Conservation (phyloP, 2,329 filamentous ascomycete genomes). For the Sclerotinia borealis region DNA sequence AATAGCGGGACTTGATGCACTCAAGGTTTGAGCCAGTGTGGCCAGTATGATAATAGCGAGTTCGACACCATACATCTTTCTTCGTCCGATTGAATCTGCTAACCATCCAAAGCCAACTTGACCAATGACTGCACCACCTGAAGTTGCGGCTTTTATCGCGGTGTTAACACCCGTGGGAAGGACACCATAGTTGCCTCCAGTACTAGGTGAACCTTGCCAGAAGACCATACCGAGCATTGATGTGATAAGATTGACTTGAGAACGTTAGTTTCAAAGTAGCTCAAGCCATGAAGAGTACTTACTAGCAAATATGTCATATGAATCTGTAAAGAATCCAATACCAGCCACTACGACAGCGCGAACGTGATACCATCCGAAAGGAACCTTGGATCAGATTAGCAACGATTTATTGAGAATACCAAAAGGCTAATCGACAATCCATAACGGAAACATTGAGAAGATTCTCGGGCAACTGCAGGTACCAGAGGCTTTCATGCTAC, state of each 20-base stretch:
- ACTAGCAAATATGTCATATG: constrained; percentile 73
- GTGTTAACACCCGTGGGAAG: constrained; percentile 63
- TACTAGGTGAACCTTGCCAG: constrained; percentile 49
- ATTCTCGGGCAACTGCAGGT: background rate
- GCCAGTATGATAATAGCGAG: constrained; percentile 65
- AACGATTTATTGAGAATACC: background rate
- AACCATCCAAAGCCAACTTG: constrained; percentile 73
- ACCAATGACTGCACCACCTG: constrained; percentile 70
- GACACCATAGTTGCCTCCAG: constrained; percentile 45
- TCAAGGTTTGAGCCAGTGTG: constrained; percentile 61
- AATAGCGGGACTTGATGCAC: constrained; percentile 54
- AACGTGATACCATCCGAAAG: constrained; percentile 70
- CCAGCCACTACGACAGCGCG: constrained; percentile 70
- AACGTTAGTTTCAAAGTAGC: background rate
- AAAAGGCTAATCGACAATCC: background rate
- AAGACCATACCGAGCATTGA: constrained; percentile 71
- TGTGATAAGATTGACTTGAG: constrained; percentile 57
- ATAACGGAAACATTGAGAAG: constrained; percentile 11
- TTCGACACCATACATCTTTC: constrained; percentile 78
- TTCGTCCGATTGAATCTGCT: constrained; percentile 69
- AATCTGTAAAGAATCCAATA: constrained; percentile 78
- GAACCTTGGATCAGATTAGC: constrained; percentile 37
- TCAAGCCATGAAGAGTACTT: background rate
- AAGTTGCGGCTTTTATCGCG: constrained; percentile 75
- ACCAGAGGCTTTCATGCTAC: background rate